Percentiles rank a stretch among this genome's conserved stretches.
Evolutionary conservation across 1,139 yeast genomes (phyloP).

Genomic region (Scheffersomyces segobiensis): DNA sequence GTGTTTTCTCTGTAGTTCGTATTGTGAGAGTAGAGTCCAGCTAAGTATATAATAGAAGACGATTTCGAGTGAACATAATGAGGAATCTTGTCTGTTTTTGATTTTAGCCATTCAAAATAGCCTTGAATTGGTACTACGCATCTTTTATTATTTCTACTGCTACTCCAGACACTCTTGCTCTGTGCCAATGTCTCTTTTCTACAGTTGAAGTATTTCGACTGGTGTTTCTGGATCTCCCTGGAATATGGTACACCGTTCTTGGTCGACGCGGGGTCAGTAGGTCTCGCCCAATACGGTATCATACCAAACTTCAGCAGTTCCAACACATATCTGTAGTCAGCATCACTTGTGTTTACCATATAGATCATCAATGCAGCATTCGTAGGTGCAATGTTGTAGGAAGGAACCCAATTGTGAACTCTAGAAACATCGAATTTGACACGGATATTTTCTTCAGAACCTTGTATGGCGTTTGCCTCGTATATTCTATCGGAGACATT

Average conservation of each 20-base stretch:
- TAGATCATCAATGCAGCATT: conserved; percentile 36
- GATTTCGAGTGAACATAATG: conserved; percentile 61
- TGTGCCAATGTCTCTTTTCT: conserved; percentile 54
- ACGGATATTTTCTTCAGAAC: conserved; percentile 6
- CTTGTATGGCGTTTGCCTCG: conserved; percentile 3
- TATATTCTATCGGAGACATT: conserved; percentile 7
- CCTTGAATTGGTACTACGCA: conserved; percentile 83
- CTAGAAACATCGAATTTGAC: conserved; percentile 10
- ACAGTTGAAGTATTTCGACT: conserved; percentile 57
- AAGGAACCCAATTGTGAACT: conserved; percentile 18
- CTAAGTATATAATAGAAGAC: conserved; percentile 58
- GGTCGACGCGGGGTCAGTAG: conserved; percentile 28
- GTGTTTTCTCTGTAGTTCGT: conserved; percentile 28
- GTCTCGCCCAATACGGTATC: conserved; percentile 45
- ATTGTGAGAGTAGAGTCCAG: conserved; percentile 66
- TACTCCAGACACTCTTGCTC: conserved; percentile 51
- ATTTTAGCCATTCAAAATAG: conserved; percentile 76
- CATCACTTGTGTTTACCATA: conserved; percentile 10
- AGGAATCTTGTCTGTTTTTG: conserved; percentile 50
- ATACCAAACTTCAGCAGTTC: conserved; percentile 47
- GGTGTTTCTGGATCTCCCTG: conserved; percentile 31
- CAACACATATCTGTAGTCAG: conserved; percentile 20
- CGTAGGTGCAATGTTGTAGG: conserved; percentile 47
- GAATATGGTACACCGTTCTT: conserved; percentile 21
- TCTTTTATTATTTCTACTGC: conserved; percentile 37